phyloP scores from a whole-genome alignment of 352 stramenopile species.

The Globisporangium irregulare region DNA sequence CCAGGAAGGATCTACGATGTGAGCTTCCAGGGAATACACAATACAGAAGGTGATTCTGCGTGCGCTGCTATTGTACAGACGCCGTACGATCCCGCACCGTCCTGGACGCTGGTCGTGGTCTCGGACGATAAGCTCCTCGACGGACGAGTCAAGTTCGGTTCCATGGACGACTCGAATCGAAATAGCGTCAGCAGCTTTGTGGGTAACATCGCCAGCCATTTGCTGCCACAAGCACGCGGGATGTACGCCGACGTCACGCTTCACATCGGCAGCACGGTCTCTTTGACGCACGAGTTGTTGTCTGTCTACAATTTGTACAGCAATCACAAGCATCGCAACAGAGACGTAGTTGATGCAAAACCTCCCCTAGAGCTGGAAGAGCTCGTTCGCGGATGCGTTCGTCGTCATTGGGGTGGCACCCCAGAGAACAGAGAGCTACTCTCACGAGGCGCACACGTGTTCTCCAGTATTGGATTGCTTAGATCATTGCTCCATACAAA shows the following conservation, averaged over 20 bases:
- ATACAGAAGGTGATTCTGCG: background rate
- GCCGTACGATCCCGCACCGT: constrained; percentile 8
- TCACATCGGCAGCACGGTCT: constrained; percentile 32
- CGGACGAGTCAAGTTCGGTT: background rate
- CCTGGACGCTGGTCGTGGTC: constrained; percentile 16
- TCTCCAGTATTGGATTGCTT: constrained; percentile 39
- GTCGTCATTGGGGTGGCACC: constrained; percentile 36
- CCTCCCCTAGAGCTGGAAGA: constrained; percentile 8
- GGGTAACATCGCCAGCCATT: constrained; percentile 25
- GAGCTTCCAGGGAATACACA: constrained; percentile 26
- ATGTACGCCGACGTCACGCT: constrained; percentile 31
- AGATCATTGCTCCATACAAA: constrained; percentile 24
- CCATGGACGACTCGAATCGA: background rate
- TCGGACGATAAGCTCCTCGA: constrained; percentile 15
- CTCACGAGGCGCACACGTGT: constrained; percentile 39
- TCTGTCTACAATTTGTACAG: constrained; percentile 17
- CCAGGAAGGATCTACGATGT: constrained; percentile 41
- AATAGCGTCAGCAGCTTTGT: constrained; percentile 15
- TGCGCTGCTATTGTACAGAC: constrained; percentile 12
- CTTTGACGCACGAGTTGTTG: constrained; percentile 35
- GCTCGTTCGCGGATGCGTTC: constrained; percentile 35
- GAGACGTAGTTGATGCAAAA: background rate
- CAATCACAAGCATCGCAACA: background rate
- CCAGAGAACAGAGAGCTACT: constrained; percentile 31
- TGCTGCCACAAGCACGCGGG: constrained; percentile 22